Evolutionary conservation across 352 stramenopile genomes (phyloP), one percentile per base, ranked within the genome.

Genomic region (Pythium sukuiense): DNA sequence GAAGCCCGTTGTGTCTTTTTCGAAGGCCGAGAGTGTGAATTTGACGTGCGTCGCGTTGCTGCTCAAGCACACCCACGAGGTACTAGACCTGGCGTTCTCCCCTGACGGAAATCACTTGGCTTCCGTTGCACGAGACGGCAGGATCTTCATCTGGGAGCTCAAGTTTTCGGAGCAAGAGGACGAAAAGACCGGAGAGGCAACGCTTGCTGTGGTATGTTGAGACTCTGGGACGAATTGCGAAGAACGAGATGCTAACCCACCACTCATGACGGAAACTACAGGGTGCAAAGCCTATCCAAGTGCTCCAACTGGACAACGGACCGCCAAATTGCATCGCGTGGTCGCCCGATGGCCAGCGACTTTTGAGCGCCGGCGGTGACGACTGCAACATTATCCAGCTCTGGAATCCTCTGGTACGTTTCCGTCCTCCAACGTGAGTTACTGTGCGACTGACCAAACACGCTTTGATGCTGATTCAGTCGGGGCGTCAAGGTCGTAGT

Each of bases 31-130:
- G 5, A 43, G n/a, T 18, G 63, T 90, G 7, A 41, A 55, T 20
- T 63, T 69, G 0, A 61, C 80, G 35, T 91, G 82, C 52, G 48
- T 79, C 0, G 69, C 71, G 0, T 55, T 90, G 1, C 53, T 92
- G 24, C 50, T 80, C 11, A 75, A 76, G 29, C 81, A 89, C 61
- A 80, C 63, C 8, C 73, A 71, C 30, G 81, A 92, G 37, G 79
- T 94, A n/a, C 76, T 76, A 61, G 79, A 90, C 41, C 52, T 96
- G 14, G 71, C 75, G 4, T 97, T 97, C 57, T 92, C 88, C 6
- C 88, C 89, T 0, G 66, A 95, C 62, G 90, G 89, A 29, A 59
- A 77, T 13, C 79, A 84, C 33, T 67, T 97, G 59, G 88, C 89
- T 18, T 96, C 88, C 1, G 83, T 84, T 4, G 90, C 83, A 6